These are phyloP conservation scores for Pseudophaeomoniella oleicola DNA, from an alignment of 2,329 filamentous ascomycete genomes.

Conservation along the genomic window DNA sequence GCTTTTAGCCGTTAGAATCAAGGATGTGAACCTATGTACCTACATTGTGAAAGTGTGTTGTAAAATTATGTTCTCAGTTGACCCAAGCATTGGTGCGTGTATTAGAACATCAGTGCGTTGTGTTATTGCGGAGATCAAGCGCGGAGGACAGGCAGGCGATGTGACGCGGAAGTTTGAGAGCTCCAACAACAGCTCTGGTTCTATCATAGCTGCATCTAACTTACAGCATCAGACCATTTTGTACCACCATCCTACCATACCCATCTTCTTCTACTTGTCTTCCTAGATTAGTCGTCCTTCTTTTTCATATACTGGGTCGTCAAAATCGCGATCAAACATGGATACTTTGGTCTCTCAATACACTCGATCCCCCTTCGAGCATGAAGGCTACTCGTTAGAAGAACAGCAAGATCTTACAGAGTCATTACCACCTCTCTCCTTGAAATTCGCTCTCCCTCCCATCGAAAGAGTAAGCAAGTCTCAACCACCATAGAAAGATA, in stretches of 20 bases:
- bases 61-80: too few relatives aligned
- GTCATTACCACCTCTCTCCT: conserved; percentile 59
- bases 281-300: not conserved
- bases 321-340: conserved; percentile 43
- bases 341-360: conserved; percentile 88
- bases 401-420: conserved; percentile 61
- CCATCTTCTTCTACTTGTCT: not conserved
- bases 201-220: not conserved
- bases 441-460: conserved; percentile 91
- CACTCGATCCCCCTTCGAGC: conserved; percentile 60
- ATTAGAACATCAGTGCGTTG: too few relatives aligned
- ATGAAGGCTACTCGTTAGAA: conserved; percentile 58
- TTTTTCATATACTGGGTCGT: conserved; percentile 1
- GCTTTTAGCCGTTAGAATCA: too few relatives aligned
- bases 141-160: not conserved
- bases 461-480: conserved; percentile 60
- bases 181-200: not conserved
- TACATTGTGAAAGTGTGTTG: too few relatives aligned
- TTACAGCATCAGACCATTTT: not conserved
- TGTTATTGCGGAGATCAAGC: not conserved
- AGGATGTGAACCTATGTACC: too few relatives aligned
- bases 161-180: conserved; percentile 12
- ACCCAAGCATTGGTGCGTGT: too few relatives aligned
- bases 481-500: not conserved
- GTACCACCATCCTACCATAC: not conserved